These are phyloP conservation scores for Polysphondylium violaceum DNA, from an alignment of 78 protist species.

Conservation along the genomic window DNA sequence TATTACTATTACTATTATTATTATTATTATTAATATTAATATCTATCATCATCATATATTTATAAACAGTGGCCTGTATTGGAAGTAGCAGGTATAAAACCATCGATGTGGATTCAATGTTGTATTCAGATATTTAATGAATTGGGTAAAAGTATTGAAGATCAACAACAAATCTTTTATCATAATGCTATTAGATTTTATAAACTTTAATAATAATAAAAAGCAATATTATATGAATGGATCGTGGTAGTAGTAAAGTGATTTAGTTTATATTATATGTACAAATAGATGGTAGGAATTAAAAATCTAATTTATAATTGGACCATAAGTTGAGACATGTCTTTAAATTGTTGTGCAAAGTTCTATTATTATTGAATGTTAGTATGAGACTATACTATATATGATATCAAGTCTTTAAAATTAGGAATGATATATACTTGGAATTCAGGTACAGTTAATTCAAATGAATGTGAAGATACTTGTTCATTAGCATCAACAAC, in stretches of 20 bases:
- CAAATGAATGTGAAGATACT: slow-evolving; percentile 58
- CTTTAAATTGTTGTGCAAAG: slow-evolving; percentile 81
- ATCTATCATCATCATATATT: no score
- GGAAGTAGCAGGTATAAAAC: background rate
- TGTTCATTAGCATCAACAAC: slow-evolving; percentile 56
- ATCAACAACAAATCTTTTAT: background rate
- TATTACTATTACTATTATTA: no score
- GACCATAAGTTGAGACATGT: slow-evolving; percentile 58
- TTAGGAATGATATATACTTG: slow-evolving; percentile 29
- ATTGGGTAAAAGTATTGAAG: background rate
- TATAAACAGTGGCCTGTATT: slow-evolving; percentile 57
- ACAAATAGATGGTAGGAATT: no score
- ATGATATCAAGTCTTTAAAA: no score
- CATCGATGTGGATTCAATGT: background rate
- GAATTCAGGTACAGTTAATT: slow-evolving; percentile 65
- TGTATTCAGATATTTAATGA: background rate
- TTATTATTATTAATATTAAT: no score
- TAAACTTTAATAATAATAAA: background rate
- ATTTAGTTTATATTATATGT: no score
- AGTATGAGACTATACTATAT: background rate
- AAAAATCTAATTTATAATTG: slow-evolving; percentile 62
- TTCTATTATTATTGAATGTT: slow-evolving; percentile 11
- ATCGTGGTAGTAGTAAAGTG: no score
- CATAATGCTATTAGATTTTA: background rate
- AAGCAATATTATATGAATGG: no score